Percentiles rank a stretch among this genome's conserved stretches.
Evolutionary conservation across 2,329 filamentous ascomycete genomes (phyloP).

Genomic region (Fusarium illudens): DNA sequence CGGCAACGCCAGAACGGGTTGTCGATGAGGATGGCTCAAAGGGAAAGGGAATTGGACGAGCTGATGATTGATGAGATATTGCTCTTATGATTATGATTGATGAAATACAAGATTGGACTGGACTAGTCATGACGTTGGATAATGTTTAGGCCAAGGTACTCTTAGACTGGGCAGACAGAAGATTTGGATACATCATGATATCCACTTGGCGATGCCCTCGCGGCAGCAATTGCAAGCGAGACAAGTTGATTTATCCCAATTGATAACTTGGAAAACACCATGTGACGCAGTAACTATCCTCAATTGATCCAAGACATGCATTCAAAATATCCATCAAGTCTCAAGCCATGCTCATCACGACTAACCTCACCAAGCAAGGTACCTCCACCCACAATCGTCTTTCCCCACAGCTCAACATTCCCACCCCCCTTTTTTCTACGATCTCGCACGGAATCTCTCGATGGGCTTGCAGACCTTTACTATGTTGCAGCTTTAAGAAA

Average conservation of each 20-base stretch:
- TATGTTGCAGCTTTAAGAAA: conserved; percentile 14
- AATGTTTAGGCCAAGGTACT: neutral
- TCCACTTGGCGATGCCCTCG: neutral
- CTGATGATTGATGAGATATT: conserved; percentile 28
- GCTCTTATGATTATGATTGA: conserved; percentile 25
- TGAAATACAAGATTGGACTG: neutral
- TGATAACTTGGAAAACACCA: neutral
- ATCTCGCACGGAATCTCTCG: conserved; percentile 28
- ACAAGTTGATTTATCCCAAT: neutral
- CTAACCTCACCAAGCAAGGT: neutral
- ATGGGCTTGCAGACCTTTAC: conserved; percentile 19
- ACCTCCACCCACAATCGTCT: conserved; percentile 16
- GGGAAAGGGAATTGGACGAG: conserved; percentile 5
- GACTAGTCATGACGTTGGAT: neutral
- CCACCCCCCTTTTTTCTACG: conserved; percentile 6
- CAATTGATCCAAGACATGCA: neutral
- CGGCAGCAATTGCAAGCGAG: neutral
- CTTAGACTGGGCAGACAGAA: neutral
- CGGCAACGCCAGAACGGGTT: conserved; percentile 2
- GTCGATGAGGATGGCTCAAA: neutral
- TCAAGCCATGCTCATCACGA: neutral
- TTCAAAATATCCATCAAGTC: neutral
- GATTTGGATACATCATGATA: neutral
- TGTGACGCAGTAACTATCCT: neutral
- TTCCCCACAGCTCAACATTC: neutral